Evolutionary conservation across 805 yeast species (phyloP), one percentile per base, ranked within the genome.

Genomic region (Dipodascopsis uninucleata): DNA sequence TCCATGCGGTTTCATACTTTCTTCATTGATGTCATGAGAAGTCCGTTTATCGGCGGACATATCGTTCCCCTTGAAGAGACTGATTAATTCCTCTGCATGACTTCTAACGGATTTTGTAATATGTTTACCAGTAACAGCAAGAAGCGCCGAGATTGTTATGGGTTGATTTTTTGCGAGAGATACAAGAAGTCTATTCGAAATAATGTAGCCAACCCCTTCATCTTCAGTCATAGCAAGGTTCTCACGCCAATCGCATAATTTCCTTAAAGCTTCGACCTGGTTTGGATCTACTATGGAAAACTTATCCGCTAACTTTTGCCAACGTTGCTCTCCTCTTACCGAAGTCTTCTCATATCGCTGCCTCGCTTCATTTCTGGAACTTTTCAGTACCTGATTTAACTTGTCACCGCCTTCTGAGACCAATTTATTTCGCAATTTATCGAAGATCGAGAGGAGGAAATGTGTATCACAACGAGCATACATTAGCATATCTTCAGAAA

Each of bases 381-480:
- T 83, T 47, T 71, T 72, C 16, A 90, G 68, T 1, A 86, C 96
- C 14, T 70, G 68, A n/a, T 75, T 75, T 8, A 51, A 33, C 1
- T 39, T 45, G 14, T 37, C 42, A 29, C 45, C 28, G 17, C 41
- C 39, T 18, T 40, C 28, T 5, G 60, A 60, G 5, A 64, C 54
- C 12, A 90, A 68, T 58, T 72, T 71, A 53, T 81, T 81, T 49
- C 78, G 79, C 64, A 93, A 65, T 51, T 76, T 76, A 59, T 87
- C 90, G 65, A 73, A 93, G 12, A 93, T 83, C 62, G 83, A 77
- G 28, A 93, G 70, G 40, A 93, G 66, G 58, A 88, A 93, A 64
- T 93, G 98, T 0, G 98, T 93, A 65, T 93, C 98, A 0, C 96
- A 84, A 53, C 95, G 75, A 0, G 98, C 98, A 63, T 93, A 93